A percentile compares a stretch with the other conserved stretches of the same genome.
phyloP scores from a whole-genome alignment of 176 grass and related monocot species.

The Aegilops sharonensis region DNA sequence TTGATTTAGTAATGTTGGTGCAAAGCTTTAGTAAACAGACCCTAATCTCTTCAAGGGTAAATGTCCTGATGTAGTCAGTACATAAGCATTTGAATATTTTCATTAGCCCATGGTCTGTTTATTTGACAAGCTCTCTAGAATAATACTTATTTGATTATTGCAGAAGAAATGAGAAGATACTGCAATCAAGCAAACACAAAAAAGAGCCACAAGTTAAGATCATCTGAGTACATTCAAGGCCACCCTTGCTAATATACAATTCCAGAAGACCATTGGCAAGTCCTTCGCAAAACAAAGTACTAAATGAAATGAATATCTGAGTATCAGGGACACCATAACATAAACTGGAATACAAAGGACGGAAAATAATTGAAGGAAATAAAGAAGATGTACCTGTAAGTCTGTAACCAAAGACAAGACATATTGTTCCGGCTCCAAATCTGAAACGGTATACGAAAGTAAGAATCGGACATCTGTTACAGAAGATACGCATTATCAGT shows the following conservation, averaged over 20 bases:
- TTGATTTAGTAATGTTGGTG: too few relatives aligned
- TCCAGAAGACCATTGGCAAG: not conserved
- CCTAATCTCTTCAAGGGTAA: not conserved
- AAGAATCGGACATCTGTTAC: too few relatives aligned
- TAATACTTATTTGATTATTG: not conserved
- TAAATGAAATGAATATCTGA: not conserved
- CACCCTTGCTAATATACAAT: not conserved
- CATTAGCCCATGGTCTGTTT: not conserved
- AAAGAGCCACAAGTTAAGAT: not conserved
- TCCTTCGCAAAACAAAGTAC: not conserved
- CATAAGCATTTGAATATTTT: not conserved
- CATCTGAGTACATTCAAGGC: not conserved
- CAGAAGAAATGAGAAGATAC: not conserved
- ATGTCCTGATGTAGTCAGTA: too few relatives aligned
- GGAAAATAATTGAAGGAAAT: too few relatives aligned
- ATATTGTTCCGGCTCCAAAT: too few relatives aligned
- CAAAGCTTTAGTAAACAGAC: not conserved
- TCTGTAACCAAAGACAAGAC: too few relatives aligned
- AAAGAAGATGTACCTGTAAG: too few relatives aligned
- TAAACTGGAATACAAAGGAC: not conserved
- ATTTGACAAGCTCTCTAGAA: not conserved
- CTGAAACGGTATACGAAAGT: too few relatives aligned
- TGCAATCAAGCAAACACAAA: not conserved
- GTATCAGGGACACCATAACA: not conserved
- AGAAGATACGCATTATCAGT: too few relatives aligned